Evolutionary conservation across 805 yeast species (phyloP), one percentile per base, ranked within the genome.

Genomic region (Spencermartinsiella europaea): DNA sequence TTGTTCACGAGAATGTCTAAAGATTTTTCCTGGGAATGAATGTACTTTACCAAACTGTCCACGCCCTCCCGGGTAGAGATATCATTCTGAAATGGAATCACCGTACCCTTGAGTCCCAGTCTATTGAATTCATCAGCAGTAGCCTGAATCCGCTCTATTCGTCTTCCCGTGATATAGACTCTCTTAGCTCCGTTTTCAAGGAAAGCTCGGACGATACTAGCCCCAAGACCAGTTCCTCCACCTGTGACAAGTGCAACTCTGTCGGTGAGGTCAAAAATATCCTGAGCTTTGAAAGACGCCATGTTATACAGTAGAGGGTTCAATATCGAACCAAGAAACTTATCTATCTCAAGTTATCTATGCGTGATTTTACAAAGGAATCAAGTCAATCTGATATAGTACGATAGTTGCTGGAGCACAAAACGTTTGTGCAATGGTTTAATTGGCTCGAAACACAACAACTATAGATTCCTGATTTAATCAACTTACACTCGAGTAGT

Each of bases 191-290:
- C 89, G 1, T 85, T 85, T 61, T 81, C 85, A 34, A 84, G 80
- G 53, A 73, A 80, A 1, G 83, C 83, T 58, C 77, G 79, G 40
- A 87, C 85, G 34, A 81, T 80, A 5, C 83, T 83, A 51, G 66
- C 76, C 3, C 89, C 89, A 47, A 83, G 80, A 25, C 90, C 91
- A 38, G 83, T 74, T n/a, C 87, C 80, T 14, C 84, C 85, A 41
- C 91, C 91, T 12, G 90, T 83, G 44, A 84, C 77, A 5, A 81
- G 78, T 16, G 86, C 86, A 16, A 79, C 79, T 60, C 81, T 80
- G 3, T 86, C 89, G 63, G 77, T 77, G 49, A 84, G 70, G 2
- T 83, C 78, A 59, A 83, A 82, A 50, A 81, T 64, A 44, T 77
- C 46, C 3, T 45, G 5, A 14, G 43, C 49, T 34, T 33, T 49